Evolutionary conservation across 2,329 filamentous ascomycete genomes (phyloP), one percentile per base, ranked within the genome.

Genomic region (Trichophyton equinum): DNA sequence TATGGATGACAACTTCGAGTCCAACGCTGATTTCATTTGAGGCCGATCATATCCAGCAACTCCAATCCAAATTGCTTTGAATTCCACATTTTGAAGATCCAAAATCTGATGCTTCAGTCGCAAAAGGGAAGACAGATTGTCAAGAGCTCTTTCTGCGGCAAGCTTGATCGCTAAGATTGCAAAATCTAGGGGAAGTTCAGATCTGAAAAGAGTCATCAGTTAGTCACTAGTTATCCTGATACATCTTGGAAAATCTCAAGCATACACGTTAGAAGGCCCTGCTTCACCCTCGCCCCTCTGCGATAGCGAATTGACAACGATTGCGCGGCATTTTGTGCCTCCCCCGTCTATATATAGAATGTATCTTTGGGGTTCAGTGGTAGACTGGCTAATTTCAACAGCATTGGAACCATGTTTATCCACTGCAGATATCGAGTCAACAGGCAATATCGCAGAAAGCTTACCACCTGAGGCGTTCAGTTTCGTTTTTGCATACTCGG

Each of bases 311-410:
- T 69, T 67, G 4, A 72, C 61, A 9, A 75, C 61, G 1, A 68
- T 69, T n/a, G 75, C 76, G 20, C 73, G 74, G 62, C 75, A 76
- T 62, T 76, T 76, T 2, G 69, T 75, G 0, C 75, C 75, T 15
- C 76, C 76, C 0, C 74, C 75, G 65, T 78, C 75, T 18, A 77
- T 69, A 42, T 75, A 76, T 1, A 77, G 65, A 2, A 72, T 68
- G 58, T 68, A 30, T 51, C 60, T 25, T 18, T 58, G 8, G 56
- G 47, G 51, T 13, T 58, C 36, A 4, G 66, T 61, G 20, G 30
- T 53, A 30, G 38, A 20, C 3, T 56, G 58, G 8, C 8, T 27
- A 20, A 20, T 7, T 33, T 38, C 30, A 9, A 33, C 20, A 38
- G 5, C 13, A 36, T 18, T 27, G 30, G 30, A n/a, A 15, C n/a